Evolutionary conservation across 2,329 filamentous ascomycete genomes (phyloP).

Genomic region (Hymenoscyphus albidus): DNA sequence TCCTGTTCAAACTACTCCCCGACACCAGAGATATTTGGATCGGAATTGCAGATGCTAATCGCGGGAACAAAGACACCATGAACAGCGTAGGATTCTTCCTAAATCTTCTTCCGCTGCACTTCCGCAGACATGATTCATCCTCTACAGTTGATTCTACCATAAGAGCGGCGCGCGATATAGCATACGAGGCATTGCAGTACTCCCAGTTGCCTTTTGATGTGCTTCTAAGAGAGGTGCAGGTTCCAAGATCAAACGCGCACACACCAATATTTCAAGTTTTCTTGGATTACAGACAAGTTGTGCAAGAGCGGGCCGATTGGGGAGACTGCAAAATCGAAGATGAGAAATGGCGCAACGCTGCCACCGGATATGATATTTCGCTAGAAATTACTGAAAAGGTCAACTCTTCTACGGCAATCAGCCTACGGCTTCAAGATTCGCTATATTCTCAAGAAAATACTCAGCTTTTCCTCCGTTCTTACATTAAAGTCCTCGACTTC

Average conservation of each 20-base stretch:
- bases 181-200: constrained; percentile 23
- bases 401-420: neutral
- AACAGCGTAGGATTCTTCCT: constrained; percentile 44
- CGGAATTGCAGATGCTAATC: constrained; percentile 45
- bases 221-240: constrained; percentile 22
- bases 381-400: constrained; percentile 13
- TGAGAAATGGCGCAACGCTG: constrained; percentile 14
- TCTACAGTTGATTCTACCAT: constrained; percentile 35
- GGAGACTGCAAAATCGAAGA: constrained; percentile 27
- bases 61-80: constrained; percentile 15
- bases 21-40: constrained; percentile 42
- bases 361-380: constrained; percentile 29
- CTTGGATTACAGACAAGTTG: constrained; percentile 43
- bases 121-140: constrained; percentile 29
- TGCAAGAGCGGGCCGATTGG: constrained; percentile 28
- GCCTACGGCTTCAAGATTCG: constrained; percentile 11
- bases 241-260: constrained; percentile 20
- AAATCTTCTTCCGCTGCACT: constrained; percentile 46
- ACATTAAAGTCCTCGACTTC: neutral
- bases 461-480: constrained; percentile 4
- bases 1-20: constrained; percentile 36
- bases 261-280: constrained; percentile 34
- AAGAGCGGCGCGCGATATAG: constrained; percentile 20
- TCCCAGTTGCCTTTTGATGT: constrained; percentile 25
- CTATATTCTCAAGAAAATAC: constrained; percentile 16